These are phyloP conservation scores for Aphanomyces stellatus DNA, from an alignment of 352 stramenopile genomes.

Conservation along the genomic window DNA sequence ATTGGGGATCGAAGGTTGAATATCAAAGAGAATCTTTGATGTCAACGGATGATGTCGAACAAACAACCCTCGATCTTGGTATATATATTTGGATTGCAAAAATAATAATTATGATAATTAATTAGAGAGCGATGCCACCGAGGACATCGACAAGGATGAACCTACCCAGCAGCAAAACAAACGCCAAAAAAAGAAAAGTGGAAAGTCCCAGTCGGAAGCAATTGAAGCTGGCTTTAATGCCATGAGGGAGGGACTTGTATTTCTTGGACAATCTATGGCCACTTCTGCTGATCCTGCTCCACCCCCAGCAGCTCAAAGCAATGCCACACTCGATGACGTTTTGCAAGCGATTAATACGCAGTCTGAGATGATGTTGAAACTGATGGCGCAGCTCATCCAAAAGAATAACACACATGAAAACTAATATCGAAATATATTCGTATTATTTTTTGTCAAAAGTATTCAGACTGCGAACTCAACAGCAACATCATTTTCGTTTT, in stretches of 20 bases:
- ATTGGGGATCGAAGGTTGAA: background rate
- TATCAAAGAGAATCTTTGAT: background rate
- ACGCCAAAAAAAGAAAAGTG: background rate
- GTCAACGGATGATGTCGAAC: constrained; percentile 1
- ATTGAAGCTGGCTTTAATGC: background rate
- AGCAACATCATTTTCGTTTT: too few relatives aligned
- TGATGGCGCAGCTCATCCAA: background rate
- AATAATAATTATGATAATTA: background rate
- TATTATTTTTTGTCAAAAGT: too few relatives aligned
- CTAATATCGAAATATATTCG: too few relatives aligned
- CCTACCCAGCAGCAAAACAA: background rate
- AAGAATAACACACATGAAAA: background rate
- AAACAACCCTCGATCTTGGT: background rate
- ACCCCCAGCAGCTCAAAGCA: background rate
- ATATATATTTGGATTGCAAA: background rate
- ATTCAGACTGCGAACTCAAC: too few relatives aligned
- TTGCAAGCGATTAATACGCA: background rate
- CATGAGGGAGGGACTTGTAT: background rate
- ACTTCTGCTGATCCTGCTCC: background rate
- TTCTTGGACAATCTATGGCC: background rate
- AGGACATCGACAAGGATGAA: too few relatives aligned
- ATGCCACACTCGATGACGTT: background rate
- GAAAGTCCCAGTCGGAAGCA: background rate
- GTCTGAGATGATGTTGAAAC: background rate
- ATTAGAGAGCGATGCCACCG: too few relatives aligned